phyloP scores from a whole-genome alignment of 495 filamentous ascomycete species.

The Tuber brumale region DNA sequence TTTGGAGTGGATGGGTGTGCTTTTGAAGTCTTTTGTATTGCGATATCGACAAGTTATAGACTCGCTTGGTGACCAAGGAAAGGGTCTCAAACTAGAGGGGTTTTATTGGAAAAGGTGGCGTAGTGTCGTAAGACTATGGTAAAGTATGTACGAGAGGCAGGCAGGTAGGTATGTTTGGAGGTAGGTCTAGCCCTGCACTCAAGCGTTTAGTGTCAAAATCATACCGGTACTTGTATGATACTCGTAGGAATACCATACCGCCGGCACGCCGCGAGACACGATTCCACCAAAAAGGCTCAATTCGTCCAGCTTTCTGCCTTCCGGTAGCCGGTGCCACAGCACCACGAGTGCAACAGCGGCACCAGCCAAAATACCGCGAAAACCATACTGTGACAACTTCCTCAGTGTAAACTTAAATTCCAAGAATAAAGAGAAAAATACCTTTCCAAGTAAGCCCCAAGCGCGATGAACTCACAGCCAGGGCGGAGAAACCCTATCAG shows the following conservation, averaged over 20 bases:
- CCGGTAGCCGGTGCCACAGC: neutral
- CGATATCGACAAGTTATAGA: neutral
- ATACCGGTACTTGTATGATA: neutral
- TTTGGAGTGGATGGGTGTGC: neutral
- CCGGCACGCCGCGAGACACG: neutral
- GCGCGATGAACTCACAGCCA: neutral
- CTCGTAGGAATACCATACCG: too few relatives aligned
- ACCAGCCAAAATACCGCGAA: neutral
- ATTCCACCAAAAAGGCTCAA: neutral
- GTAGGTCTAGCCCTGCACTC: neutral
- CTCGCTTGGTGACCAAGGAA: neutral
- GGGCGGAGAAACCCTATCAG: neutral
- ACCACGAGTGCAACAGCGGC: neutral
- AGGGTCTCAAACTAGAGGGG: neutral
- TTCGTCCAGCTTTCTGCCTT: neutral
- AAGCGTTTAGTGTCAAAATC: neutral
- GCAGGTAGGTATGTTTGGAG: neutral
- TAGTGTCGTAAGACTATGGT: neutral
- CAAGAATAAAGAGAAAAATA: neutral
- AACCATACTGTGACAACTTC: neutral
- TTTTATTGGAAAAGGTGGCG: neutral
- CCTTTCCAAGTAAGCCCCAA: neutral
- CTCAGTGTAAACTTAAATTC: neutral
- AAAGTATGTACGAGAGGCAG: neutral
- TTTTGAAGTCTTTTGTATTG: neutral